Evolutionary conservation across 2,329 filamentous ascomycete genomes (phyloP).

Genomic region (Kalaharituber pfeilii): DNA sequence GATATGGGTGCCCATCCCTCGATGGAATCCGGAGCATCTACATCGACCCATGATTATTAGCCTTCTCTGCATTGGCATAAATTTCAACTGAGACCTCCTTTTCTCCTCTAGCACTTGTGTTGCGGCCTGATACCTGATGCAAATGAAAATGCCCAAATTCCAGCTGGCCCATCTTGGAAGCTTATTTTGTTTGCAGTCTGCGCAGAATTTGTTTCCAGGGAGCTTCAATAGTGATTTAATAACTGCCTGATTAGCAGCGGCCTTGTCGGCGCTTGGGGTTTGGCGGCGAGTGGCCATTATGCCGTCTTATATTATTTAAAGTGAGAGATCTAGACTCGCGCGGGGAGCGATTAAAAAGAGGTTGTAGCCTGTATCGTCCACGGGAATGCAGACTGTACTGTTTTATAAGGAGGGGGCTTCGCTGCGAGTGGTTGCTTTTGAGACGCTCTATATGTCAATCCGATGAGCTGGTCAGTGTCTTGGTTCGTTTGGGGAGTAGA

Average conservation of each 20-base stretch:
- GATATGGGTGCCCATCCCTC: conserved; percentile 97
- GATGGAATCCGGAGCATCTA: conserved; percentile 86
- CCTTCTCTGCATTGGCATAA: not conserved
- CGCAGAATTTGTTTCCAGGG: conserved; percentile 88
- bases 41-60: conserved; percentile 3
- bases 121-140: conserved; percentile 47
- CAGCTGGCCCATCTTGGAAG: conserved; percentile 98
- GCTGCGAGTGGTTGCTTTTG: too few species aligned
- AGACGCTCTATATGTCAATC: too few species aligned
- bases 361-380: too few species aligned
- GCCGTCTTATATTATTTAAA: not conserved
- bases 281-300: conserved; percentile 47
- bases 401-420: too few species aligned
- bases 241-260: conserved; percentile 80
- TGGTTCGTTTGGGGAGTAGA: not conserved
- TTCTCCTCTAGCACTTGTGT: not conserved
- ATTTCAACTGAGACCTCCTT: too few species aligned
- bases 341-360: too few species aligned
- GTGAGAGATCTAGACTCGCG: too few species aligned
- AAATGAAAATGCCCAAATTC: conserved; percentile 94
- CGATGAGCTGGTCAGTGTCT: too few species aligned
- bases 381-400: too few species aligned
- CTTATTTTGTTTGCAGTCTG: conserved; percentile 98
- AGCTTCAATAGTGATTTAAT: conserved; percentile 92
- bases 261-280: conserved; percentile 49